Evolutionary conservation across 345 rosid genomes (phyloP).

Genomic region (Salix brachista): DNA sequence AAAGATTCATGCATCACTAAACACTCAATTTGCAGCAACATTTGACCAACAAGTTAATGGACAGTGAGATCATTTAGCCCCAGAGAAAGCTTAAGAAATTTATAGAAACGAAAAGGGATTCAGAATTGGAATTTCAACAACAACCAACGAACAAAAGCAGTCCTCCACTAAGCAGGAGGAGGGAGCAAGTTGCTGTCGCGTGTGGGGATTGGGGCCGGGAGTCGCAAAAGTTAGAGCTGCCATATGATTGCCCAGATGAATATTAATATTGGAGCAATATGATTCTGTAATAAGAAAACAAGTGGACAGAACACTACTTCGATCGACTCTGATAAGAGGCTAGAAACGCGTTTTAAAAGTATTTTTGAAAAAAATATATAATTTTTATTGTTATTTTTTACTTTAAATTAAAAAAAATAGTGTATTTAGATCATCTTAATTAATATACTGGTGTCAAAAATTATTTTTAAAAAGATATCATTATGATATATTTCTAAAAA

Average conservation of each 20-base stretch:
- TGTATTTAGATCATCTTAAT: too few relatives aligned
- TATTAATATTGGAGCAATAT: neutral
- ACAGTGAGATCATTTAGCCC: neutral
- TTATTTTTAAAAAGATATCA: too few relatives aligned
- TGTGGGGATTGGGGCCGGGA: slow-evolving; percentile 28
- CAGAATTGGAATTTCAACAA: slow-evolving; percentile 7
- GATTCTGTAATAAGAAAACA: neutral
- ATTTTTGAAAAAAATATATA: too few relatives aligned
- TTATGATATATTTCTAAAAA: too few relatives aligned
- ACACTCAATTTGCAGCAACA: slow-evolving; percentile 15
- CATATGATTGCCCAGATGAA: slow-evolving; percentile 15
- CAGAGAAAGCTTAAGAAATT: neutral
- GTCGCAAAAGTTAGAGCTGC: slow-evolving; percentile 12
- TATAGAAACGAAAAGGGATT: neutral
- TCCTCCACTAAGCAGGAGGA: slow-evolving; percentile 6
- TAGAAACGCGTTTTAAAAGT: too few relatives aligned
- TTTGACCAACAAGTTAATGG: slow-evolving; percentile 22
- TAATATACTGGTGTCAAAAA: accelerated
- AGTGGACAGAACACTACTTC: slow-evolving; percentile 13
- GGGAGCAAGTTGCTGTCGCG: slow-evolving; percentile 8
- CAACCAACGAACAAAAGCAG: neutral
- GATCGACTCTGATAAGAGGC: neutral
- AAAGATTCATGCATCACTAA: neutral
- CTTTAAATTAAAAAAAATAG: too few relatives aligned
- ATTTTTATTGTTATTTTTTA: too few relatives aligned